These are phyloP conservation scores for Coniosporium apollinis DNA, from an alignment of 495 filamentous ascomycete genomes.

Conservation along the genomic window DNA sequence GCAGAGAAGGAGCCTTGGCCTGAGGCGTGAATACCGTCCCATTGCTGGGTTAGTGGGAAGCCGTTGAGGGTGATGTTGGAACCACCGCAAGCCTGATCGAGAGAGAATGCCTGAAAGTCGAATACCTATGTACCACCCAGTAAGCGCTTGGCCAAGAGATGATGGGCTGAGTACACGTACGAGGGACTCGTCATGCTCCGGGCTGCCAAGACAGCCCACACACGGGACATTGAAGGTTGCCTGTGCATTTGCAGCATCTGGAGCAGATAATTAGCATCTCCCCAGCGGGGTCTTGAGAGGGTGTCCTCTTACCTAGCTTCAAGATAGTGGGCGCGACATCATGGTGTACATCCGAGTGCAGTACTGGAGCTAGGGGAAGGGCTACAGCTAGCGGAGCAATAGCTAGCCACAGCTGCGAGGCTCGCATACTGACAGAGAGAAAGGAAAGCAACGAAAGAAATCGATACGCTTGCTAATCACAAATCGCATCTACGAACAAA, in stretches of 20 bases:
- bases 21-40: slow-evolving; percentile 10
- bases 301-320: too few relatives aligned
- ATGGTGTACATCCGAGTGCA: too few relatives aligned
- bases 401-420: too few relatives aligned
- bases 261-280: slow-evolving; percentile 1
- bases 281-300: too few relatives aligned
- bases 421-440: too few relatives aligned
- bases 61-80: slow-evolving; percentile 18
- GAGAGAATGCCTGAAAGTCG: slow-evolving; percentile 12
- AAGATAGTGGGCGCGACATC: too few relatives aligned
- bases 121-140: slow-evolving; percentile 19
- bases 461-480: too few relatives aligned
- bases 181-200: slow-evolving; percentile 20
- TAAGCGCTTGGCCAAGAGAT: too few relatives aligned
- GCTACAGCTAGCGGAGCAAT: too few relatives aligned
- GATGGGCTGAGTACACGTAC: slow-evolving; percentile 22
- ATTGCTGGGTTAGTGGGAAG: slow-evolving; percentile 12
- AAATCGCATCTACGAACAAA: too few relatives aligned
- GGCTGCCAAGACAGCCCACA: slow-evolving; percentile 12
- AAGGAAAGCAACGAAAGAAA: too few relatives aligned
- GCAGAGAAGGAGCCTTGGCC: slow-evolving; percentile 10
- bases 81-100: slow-evolving; percentile 11
- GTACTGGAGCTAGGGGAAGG: too few relatives aligned
- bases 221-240: slow-evolving; percentile 18
- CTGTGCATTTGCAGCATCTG: slow-evolving; percentile 10